These are phyloP conservation scores for Candida boleticola DNA, from an alignment of 805 yeast genomes.

Conservation along the genomic window DNA sequence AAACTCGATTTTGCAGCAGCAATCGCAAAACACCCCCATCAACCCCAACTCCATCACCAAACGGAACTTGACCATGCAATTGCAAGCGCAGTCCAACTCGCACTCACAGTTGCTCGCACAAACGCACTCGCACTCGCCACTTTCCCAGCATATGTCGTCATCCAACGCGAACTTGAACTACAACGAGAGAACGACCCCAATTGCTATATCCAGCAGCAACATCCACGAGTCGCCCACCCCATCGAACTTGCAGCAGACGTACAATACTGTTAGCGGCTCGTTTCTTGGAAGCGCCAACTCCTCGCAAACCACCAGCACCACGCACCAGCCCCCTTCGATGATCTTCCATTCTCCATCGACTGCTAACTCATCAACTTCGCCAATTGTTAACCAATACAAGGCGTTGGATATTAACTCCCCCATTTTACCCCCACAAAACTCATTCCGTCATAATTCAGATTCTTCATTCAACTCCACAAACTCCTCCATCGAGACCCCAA, in stretches of 20 bases:
- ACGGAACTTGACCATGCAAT: background rate
- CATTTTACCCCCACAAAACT: conserved; percentile 18
- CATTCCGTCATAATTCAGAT: conserved; percentile 25
- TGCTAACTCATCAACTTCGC: conserved; percentile 3
- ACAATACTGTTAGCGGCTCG: background rate
- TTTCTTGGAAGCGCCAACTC: background rate
- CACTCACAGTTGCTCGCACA: background rate
- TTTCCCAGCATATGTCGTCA: background rate
- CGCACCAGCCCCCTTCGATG: conserved; percentile 1
- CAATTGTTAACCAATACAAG: conserved; percentile 3
- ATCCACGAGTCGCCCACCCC: background rate
- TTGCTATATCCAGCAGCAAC: background rate
- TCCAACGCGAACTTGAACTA: too few species aligned
- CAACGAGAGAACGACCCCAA: background rate
- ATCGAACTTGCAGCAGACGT: background rate
- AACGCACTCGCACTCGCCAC: background rate
- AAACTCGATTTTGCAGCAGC: background rate
- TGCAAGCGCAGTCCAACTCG: background rate
- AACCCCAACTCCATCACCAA: background rate
- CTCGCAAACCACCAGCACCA: background rate
- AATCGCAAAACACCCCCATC: background rate
- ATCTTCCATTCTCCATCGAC: conserved; percentile 1
- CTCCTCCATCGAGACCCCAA: conserved; percentile 13
- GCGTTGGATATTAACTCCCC: conserved; percentile 4
- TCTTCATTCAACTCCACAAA: conserved; percentile 11